These are phyloP conservation scores for Fraxinus anomala DNA, from an alignment of 257 asterid species.

Conservation along the genomic window DNA sequence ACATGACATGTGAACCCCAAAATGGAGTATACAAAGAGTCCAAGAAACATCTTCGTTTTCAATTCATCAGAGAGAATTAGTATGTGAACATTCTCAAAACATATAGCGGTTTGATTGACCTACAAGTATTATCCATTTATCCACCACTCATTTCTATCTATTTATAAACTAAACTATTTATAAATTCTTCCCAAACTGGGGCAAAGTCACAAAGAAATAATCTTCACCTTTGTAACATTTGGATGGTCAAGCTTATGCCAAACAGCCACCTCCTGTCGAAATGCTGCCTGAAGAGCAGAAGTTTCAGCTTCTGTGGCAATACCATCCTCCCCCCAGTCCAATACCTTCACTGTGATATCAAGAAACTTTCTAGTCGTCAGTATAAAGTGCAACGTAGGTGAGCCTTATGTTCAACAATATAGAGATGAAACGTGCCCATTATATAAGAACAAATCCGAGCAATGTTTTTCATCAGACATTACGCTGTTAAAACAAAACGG, in stretches of 20 bases:
- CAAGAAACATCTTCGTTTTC: not conserved
- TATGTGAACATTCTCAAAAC: not conserved
- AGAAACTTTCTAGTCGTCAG: slow-evolving; percentile 19
- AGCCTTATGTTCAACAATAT: not conserved
- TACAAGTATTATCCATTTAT: too few relatives aligned
- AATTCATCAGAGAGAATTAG: not conserved
- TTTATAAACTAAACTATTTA: too few relatives aligned
- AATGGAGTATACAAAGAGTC: not conserved
- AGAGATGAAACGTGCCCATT: not conserved
- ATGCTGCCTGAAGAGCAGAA: slow-evolving; percentile 53
- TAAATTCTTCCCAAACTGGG: too few relatives aligned
- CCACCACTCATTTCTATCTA: too few relatives aligned
- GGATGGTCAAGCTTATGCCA: slow-evolving; percentile 80
- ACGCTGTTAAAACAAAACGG: not conserved
- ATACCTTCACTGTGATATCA: slow-evolving; percentile 54
- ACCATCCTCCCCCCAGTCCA: slow-evolving; percentile 81
- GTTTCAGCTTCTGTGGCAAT: slow-evolving; percentile 58
- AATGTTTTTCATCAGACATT: not conserved
- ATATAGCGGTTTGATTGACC: too few relatives aligned
- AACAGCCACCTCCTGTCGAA: slow-evolving; percentile 65
- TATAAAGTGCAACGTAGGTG: slow-evolving; percentile 10
- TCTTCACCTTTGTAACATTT: slow-evolving; percentile 58
- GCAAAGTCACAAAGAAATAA: not conserved
- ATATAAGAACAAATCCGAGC: not conserved
- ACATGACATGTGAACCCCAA: not conserved